Evolutionary conservation across 2,329 filamentous ascomycete species (phyloP).

Genomic region (Sclerotinia spermophila): DNA sequence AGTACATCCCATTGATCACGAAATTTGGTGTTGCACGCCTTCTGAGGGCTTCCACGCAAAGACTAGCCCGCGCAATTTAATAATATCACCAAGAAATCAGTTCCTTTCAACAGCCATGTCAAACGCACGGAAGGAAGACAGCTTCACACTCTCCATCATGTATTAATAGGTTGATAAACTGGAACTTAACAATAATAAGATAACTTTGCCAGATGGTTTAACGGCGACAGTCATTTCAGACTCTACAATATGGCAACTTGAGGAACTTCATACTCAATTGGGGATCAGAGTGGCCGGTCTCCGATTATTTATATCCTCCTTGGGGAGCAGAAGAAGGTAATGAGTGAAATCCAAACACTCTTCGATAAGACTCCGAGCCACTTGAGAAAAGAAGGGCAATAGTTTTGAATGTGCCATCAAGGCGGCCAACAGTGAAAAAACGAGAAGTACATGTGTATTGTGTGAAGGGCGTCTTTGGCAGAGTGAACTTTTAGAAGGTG

Average conservation of each 20-base stretch:
- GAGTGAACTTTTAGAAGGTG: accelerated
- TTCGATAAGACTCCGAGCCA: no score
- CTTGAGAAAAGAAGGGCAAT: neutral
- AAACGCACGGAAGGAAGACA: neutral
- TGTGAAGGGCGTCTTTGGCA: neutral
- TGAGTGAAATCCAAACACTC: neutral
- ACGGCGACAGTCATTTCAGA: neutral
- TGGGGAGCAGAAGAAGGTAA: neutral
- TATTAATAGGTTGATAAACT: neutral
- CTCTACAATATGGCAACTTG: neutral
- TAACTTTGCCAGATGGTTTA: neutral
- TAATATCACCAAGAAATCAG: neutral
- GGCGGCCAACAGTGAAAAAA: neutral
- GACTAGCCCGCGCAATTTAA: neutral
- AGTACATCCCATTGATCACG: neutral
- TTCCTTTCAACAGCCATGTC: no score
- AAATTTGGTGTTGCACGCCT: accelerated
- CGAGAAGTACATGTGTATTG: neutral
- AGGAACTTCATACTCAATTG: neutral
- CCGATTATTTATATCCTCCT: neutral
- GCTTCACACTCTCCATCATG: no score
- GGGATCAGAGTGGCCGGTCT: neutral
- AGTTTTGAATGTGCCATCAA: neutral
- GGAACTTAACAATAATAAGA: neutral
- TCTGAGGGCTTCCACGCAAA: neutral